These are phyloP conservation scores for Mycoemilia scoparia DNA, from an alignment of 192 early-diverging fungal species.

Conservation along the genomic window DNA sequence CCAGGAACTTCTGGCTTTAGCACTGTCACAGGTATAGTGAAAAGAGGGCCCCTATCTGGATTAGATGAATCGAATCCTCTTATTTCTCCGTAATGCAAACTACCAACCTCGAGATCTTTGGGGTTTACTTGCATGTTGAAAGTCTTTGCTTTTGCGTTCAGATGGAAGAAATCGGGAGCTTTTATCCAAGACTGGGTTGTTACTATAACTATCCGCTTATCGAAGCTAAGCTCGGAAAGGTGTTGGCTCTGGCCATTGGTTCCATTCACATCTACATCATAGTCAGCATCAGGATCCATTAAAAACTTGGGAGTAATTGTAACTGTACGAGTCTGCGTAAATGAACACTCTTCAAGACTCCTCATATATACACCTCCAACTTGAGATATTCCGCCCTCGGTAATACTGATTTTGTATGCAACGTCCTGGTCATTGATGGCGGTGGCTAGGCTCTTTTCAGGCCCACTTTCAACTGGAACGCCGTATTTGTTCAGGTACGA, in stretches of 20 bases:
- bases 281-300: constrained; percentile 26
- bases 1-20: constrained; percentile 49
- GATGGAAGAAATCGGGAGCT: constrained; percentile 50
- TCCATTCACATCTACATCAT: constrained; percentile 45
- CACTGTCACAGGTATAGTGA: constrained; percentile 75
- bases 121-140: constrained; percentile 71
- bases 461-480: no score
- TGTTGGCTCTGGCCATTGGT: constrained; percentile 33
- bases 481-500: constrained; percentile 49
- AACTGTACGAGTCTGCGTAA: constrained; percentile 35
- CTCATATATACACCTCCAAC: constrained; percentile 78
- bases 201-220: constrained; percentile 56
- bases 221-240: constrained; percentile 49
- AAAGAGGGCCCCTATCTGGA: constrained; percentile 57
- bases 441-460: constrained; percentile 22
- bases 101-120: constrained; percentile 50
- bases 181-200: constrained; percentile 57
- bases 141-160: constrained; percentile 39
- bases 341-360: constrained; percentile 47
- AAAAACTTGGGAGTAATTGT: constrained; percentile 12
- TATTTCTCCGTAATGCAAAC: constrained; percentile 60
- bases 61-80: constrained; percentile 58
- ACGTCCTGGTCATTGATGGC: constrained; percentile 63
- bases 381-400: constrained; percentile 3
- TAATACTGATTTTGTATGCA: constrained; percentile 31